phyloP scores from a whole-genome alignment of 306 rosid species.

The Prunus kanzakura region DNA sequence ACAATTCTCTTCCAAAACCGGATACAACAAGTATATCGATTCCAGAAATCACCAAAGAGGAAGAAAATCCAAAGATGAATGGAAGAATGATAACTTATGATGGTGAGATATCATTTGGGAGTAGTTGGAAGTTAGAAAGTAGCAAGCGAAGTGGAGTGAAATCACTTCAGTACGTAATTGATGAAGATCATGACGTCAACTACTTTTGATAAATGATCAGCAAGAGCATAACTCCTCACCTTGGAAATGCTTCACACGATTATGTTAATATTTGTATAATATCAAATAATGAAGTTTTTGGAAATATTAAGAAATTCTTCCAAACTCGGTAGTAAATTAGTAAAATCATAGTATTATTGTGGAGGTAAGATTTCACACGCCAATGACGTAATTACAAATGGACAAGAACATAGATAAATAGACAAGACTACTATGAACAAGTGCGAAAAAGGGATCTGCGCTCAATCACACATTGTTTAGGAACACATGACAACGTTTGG shows the following conservation, averaged over 20 bases:
- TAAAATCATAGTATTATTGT: no score
- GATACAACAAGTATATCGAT: neutral
- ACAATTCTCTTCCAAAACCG: neutral
- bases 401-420: no score
- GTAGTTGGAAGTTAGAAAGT: slow-evolving; percentile 41
- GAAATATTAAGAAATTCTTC: no score
- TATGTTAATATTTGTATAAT: neutral
- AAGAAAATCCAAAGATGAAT: slow-evolving; percentile 20
- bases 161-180: slow-evolving; percentile 35
- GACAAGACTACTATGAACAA: no score
- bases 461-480: no score
- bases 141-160: slow-evolving; percentile 35
- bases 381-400: no score
- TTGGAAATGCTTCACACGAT: neutral
- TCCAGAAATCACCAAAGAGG: slow-evolving; percentile 23
- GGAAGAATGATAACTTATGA: slow-evolving; percentile 34
- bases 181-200: slow-evolving; percentile 29
- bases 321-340: no score
- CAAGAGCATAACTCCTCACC: neutral
- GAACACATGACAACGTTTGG: no score
- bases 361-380: no score
- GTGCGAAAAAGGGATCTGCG: no score
- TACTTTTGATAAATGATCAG: neutral
- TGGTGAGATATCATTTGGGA: slow-evolving; percentile 60
- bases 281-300: no score